Evolutionary conservation across 1,139 yeast species (phyloP).

Genomic region (Pichia sp.): DNA sequence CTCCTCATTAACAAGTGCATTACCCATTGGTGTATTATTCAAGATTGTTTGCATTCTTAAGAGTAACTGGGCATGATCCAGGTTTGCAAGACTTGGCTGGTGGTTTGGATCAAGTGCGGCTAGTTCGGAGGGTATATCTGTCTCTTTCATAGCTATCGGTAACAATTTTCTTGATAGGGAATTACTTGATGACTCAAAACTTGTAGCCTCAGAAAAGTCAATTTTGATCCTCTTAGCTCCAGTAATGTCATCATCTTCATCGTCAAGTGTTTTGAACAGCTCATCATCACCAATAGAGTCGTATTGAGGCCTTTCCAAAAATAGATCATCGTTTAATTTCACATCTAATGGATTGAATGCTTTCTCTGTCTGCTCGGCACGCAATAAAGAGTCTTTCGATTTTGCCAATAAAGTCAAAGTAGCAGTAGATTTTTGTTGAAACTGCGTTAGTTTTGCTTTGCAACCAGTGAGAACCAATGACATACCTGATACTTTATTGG

Average conservation of each 20-base stretch:
- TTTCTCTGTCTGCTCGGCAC: slow-evolving; percentile 19
- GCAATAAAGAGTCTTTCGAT: slow-evolving; percentile 33
- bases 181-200: slow-evolving; percentile 7
- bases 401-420: slow-evolving; percentile 76
- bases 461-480: slow-evolving; percentile 75
- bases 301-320: slow-evolving; percentile 67
- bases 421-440: slow-evolving; percentile 63
- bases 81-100: slow-evolving; percentile 65
- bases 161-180: slow-evolving; percentile 32
- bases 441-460: slow-evolving; percentile 80
- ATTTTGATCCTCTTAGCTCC: slow-evolving; percentile 36
- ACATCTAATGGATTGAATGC: slow-evolving; percentile 44
- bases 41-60: slow-evolving; percentile 58
- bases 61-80: slow-evolving; percentile 68
- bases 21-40: slow-evolving; percentile 66
- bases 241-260: slow-evolving; percentile 10
- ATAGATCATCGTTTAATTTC: slow-evolving; percentile 65
- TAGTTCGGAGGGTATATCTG: slow-evolving; percentile 55
- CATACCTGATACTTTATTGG: slow-evolving; percentile 51
- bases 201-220: slow-evolving; percentile 27
- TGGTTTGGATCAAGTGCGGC: slow-evolving; percentile 65
- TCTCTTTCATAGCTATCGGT: slow-evolving; percentile 55
- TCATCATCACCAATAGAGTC: slow-evolving; percentile 52
- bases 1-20: slow-evolving; percentile 74
- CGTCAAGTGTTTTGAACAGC: slow-evolving; percentile 26